Evolutionary conservation across 768 basidiomycete genomes (phyloP).

Genomic region (Macrolepiota albuminosa): DNA sequence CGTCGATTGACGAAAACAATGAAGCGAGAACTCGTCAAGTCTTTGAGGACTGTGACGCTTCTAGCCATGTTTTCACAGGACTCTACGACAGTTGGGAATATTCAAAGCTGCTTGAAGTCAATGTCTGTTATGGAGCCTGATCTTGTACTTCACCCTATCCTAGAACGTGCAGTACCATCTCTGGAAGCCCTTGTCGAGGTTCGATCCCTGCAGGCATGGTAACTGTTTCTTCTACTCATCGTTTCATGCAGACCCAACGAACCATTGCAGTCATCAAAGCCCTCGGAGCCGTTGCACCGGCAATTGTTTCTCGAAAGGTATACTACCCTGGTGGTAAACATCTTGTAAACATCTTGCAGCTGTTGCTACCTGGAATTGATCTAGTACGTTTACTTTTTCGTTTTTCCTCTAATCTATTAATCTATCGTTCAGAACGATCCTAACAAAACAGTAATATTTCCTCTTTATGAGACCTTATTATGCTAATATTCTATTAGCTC

Average conservation of each 20-base stretch:
- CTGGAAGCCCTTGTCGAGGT: constrained; percentile 88
- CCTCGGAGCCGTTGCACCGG: constrained; percentile 73
- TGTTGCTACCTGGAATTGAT: constrained; percentile 85
- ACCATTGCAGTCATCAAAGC: constrained; percentile 86
- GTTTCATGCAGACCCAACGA: constrained; percentile 59
- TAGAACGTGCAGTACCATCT: constrained; percentile 82
- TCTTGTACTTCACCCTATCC: constrained; percentile 72
- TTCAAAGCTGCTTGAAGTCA: constrained; percentile 76
- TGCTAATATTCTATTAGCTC: constrained; percentile 35
- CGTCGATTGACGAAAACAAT: constrained; percentile 75
- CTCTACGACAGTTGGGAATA: constrained; percentile 63
- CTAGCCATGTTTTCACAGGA: constrained; percentile 92
- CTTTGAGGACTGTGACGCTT: constrained; percentile 73
- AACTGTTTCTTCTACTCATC: background rate
- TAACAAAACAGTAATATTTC: constrained; percentile 57
- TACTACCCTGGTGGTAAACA: constrained; percentile 83
- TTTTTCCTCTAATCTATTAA: background rate
- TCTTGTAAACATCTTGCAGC: constrained; percentile 72
- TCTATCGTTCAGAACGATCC: constrained; percentile 58
- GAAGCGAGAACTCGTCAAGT: constrained; percentile 81
- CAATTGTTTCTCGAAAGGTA: constrained; percentile 72
- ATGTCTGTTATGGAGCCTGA: constrained; percentile 85
- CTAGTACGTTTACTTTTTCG: constrained; percentile 41
- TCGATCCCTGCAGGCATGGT: constrained; percentile 11
- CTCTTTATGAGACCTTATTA: background rate